Evolutionary conservation across 2,329 filamentous ascomycete genomes (phyloP).

Genomic region (Scorias spongiosa): DNA sequence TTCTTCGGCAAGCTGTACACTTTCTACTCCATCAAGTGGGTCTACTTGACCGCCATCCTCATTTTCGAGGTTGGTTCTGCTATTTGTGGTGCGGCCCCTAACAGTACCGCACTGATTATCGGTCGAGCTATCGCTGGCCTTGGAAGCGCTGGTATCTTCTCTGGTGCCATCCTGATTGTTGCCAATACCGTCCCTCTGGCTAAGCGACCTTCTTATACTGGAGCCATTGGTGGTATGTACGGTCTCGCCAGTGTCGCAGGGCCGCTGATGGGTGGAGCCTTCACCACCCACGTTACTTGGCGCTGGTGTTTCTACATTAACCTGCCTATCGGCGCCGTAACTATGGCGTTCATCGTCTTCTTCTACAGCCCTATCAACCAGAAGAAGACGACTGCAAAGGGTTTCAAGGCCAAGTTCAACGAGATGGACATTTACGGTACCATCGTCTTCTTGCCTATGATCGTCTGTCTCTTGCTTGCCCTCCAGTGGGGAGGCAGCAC

Average conservation of each 20-base stretch:
- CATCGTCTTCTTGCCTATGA: constrained; percentile 31
- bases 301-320: constrained; percentile 40
- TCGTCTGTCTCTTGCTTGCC: constrained; percentile 34
- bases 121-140: constrained; percentile 37
- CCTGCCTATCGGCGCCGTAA: constrained; percentile 34
- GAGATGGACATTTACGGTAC: constrained; percentile 34
- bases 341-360: constrained; percentile 20
- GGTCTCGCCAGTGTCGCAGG: constrained; percentile 33
- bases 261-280: constrained; percentile 28
- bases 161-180: constrained; percentile 33
- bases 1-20: constrained; percentile 34
- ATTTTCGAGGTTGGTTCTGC: constrained; percentile 39
- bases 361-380: constrained; percentile 22
- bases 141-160: constrained; percentile 36
- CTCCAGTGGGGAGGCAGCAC: constrained; percentile 36
- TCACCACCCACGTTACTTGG: constrained; percentile 28
- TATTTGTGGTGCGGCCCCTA: constrained; percentile 36
- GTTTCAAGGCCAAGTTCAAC: constrained; percentile 23
- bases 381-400: constrained; percentile 19
- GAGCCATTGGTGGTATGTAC: constrained; percentile 34
- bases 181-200: constrained; percentile 29
- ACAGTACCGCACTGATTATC: constrained; percentile 34
- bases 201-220: constrained; percentile 34
- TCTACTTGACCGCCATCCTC: constrained; percentile 24
- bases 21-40: constrained; percentile 32